A percentile compares a stretch with the other conserved stretches of the same genome.
Evolutionary conservation across 2,329 filamentous ascomycete species (phyloP).

Genomic region (Venturia asperata): DNA sequence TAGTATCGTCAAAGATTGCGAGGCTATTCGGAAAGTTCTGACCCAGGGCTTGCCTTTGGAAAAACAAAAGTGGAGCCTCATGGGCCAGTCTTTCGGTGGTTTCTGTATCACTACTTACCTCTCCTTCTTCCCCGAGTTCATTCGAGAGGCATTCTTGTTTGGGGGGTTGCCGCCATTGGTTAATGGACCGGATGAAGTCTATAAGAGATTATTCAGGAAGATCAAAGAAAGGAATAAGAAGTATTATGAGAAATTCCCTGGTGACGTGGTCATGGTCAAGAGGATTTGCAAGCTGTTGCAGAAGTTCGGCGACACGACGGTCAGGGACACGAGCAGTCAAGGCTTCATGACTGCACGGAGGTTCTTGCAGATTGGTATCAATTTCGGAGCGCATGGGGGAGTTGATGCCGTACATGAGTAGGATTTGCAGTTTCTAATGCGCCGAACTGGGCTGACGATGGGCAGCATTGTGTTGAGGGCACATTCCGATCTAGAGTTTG

Average conservation of each 20-base stretch:
- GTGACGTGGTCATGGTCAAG: slow-evolving; percentile 64
- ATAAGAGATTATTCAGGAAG: slow-evolving; percentile 61
- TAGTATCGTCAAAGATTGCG: slow-evolving; percentile 81
- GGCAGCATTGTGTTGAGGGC: slow-evolving; percentile 60
- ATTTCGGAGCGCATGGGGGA: slow-evolving; percentile 64
- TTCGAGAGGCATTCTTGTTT: slow-evolving; percentile 75
- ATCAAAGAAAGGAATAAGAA: slow-evolving; percentile 64
- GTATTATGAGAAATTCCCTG: slow-evolving; percentile 81
- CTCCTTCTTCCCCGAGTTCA: slow-evolving; percentile 66
- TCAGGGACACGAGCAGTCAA: slow-evolving; percentile 60
- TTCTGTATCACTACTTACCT: slow-evolving; percentile 82
- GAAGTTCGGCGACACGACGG: slow-evolving; percentile 46
- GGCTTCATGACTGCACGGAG: slow-evolving; percentile 65
- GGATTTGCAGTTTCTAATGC: not conserved
- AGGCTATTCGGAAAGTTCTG: slow-evolving; percentile 71
- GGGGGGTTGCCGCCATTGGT: slow-evolving; percentile 77
- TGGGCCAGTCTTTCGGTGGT: slow-evolving; percentile 89
- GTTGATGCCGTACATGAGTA: slow-evolving; percentile 8
- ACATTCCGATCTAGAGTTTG: slow-evolving; percentile 64
- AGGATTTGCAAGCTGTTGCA: slow-evolving; percentile 59
- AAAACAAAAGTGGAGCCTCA: slow-evolving; percentile 72
- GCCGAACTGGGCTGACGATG: not conserved
- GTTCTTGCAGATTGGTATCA: slow-evolving; percentile 69
- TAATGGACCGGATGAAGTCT: slow-evolving; percentile 65
- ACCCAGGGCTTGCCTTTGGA: slow-evolving; percentile 62